A percentile compares a stretch with the other conserved stretches of the same genome.
These are phyloP conservation scores for Debaryomyces sp. DNA, from an alignment of 1,139 yeast species.

Conservation along the genomic window DNA sequence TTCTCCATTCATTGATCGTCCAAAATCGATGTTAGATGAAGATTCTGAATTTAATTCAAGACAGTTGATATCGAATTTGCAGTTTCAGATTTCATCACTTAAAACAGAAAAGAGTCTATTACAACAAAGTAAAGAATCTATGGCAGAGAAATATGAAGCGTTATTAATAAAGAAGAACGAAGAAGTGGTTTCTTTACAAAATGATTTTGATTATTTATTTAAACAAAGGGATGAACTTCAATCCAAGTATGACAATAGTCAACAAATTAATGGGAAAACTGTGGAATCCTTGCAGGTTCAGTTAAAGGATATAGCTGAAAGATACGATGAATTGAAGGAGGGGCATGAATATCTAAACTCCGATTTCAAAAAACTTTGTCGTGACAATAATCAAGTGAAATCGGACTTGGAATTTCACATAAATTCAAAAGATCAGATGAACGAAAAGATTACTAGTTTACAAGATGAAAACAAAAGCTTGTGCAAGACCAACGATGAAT, in stretches of 20 bases:
- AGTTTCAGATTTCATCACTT: slow-evolving; percentile 32
- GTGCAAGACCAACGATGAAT: slow-evolving; percentile 44
- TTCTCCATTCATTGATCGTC: slow-evolving; percentile 50
- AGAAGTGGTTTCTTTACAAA: slow-evolving; percentile 41
- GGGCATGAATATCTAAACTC: slow-evolving; percentile 25
- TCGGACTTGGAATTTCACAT: slow-evolving; percentile 34
- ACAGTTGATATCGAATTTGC: slow-evolving; percentile 24
- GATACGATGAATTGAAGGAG: slow-evolving; percentile 17
- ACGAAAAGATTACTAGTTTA: slow-evolving; percentile 23
- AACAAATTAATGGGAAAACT: slow-evolving; percentile 44
- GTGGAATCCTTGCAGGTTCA: slow-evolving; percentile 40
- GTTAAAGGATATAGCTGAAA: slow-evolving; percentile 20
- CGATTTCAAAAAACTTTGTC: slow-evolving; percentile 23
- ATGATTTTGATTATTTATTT: slow-evolving; percentile 59
- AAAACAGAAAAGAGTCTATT: slow-evolving; percentile 37
- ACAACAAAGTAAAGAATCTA: slow-evolving; percentile 34
- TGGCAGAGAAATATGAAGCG: slow-evolving; percentile 31
- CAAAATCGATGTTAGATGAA: slow-evolving; percentile 22
- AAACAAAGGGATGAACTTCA: slow-evolving; percentile 60
- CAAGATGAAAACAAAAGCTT: slow-evolving; percentile 25
- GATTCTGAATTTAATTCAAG: slow-evolving; percentile 18
- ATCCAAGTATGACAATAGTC: slow-evolving; percentile 48
- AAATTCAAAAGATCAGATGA: slow-evolving; percentile 32
- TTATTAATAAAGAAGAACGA: slow-evolving; percentile 34
- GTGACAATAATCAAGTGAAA: slow-evolving; percentile 33